A percentile compares a stretch with the other conserved stretches of the same genome.
These are phyloP conservation scores for Colletotrichum coccodes DNA, from an alignment of 2,329 filamentous ascomycete genomes.

Conservation along the genomic window DNA sequence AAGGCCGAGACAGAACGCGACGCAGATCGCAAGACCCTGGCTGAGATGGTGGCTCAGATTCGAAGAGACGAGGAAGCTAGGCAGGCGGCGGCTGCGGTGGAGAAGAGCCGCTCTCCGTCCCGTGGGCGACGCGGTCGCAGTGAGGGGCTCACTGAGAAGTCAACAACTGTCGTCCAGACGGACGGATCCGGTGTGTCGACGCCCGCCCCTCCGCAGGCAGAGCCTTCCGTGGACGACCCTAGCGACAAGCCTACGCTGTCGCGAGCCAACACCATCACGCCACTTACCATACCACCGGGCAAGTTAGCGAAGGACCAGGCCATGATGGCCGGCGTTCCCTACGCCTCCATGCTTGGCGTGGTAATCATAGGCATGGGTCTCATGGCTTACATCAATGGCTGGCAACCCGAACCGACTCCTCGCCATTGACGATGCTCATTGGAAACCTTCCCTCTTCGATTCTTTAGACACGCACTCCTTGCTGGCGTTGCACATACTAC, in stretches of 20 bases:
- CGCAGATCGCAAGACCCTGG: conserved; percentile 77
- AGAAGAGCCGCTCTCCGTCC: conserved; percentile 51
- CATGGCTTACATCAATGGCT: conserved; percentile 89
- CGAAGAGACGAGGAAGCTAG: conserved; percentile 72
- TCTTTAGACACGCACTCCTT: conserved; percentile 21
- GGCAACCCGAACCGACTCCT: conserved; percentile 65
- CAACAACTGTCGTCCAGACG: not conserved
- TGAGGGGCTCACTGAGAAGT: conserved; percentile 18
- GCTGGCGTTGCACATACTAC: conserved; percentile 28
- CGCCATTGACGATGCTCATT: conserved; percentile 39
- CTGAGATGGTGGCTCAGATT: conserved; percentile 89
- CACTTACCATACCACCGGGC: conserved; percentile 50
- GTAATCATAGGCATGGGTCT: conserved; percentile 83
- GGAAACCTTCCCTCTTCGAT: not conserved
- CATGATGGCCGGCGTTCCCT: conserved; percentile 72
- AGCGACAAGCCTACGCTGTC: conserved; percentile 56
- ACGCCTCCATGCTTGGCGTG: conserved; percentile 84
- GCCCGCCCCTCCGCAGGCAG: conserved; percentile 26
- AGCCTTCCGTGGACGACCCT: conserved; percentile 43
- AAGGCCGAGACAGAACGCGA: conserved; percentile 82
- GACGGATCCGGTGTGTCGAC: conserved; percentile 16
- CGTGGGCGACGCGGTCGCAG: conserved; percentile 34
- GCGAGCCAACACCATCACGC: conserved; percentile 61
- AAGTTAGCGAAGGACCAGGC: conserved; percentile 54
- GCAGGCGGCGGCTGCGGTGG: conserved; percentile 52